Conservation (phyloP, 2,329 filamentous ascomycete species). For the Daldinia eschscholtzii region DNA sequence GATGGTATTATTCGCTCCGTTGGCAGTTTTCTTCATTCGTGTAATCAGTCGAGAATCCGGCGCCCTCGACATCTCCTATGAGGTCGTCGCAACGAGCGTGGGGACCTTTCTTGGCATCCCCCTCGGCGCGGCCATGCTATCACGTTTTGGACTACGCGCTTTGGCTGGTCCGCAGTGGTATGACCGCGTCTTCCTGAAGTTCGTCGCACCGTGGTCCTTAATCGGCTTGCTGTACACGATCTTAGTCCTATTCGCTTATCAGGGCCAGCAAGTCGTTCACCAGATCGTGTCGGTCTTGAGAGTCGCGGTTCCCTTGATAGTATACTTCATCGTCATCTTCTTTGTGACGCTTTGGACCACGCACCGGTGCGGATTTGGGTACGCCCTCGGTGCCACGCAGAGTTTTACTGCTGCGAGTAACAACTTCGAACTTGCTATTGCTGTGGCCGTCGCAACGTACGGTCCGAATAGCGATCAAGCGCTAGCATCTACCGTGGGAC, state of each 20-base stretch:
- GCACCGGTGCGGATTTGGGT: conserved; percentile 77
- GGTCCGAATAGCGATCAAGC: conserved; percentile 84
- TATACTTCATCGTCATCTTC: conserved; percentile 86
- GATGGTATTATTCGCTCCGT: conserved; percentile 78
- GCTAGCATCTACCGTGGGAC: conserved; percentile 84
- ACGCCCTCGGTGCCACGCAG: conserved; percentile 78
- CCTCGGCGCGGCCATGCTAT: conserved; percentile 82
- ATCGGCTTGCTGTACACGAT: conserved; percentile 91
- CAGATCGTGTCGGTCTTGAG: conserved; percentile 87
- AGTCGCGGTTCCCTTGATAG: conserved; percentile 82
- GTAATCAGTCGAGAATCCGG: conserved; percentile 69
- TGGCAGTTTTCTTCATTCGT: conserved; percentile 77
- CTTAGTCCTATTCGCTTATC: conserved; percentile 84
- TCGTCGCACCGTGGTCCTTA: conserved; percentile 78
- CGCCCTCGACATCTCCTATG: conserved; percentile 65
- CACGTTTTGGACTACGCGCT: conserved; percentile 71
- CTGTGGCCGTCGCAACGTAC: conserved; percentile 85
- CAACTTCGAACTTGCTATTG: conserved; percentile 93
- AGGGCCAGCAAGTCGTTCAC: conserved; percentile 80
- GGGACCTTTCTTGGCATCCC: conserved; percentile 89
- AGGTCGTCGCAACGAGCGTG: conserved; percentile 80
- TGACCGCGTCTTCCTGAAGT: conserved; percentile 75
- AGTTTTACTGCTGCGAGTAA: conserved; percentile 93
- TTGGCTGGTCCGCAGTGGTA: conserved; percentile 72
- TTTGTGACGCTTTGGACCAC: conserved; percentile 73